Evolutionary conservation across 1,139 yeast genomes (phyloP).

Genomic region (Hansenula sp.): DNA sequence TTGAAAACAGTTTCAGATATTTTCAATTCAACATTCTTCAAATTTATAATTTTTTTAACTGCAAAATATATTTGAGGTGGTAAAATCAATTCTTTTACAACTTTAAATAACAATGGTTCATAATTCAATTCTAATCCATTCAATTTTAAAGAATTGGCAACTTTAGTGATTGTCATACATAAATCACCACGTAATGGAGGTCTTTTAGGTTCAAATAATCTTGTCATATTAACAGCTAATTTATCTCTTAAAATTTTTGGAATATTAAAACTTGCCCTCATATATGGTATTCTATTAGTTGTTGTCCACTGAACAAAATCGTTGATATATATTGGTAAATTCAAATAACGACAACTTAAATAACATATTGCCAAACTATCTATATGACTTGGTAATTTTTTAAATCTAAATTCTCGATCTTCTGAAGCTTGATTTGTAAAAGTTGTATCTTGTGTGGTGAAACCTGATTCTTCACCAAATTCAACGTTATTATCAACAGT

Average conservation of each 20-base stretch:
- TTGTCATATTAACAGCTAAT: conserved; percentile 27
- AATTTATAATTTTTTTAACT: conserved; percentile 7
- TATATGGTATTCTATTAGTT: conserved; percentile 35
- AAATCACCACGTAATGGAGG: conserved; percentile 31
- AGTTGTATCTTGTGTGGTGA: not conserved
- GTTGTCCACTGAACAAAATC: conserved; percentile 32
- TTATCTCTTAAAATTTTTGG: conserved; percentile 25
- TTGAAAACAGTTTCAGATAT: not conserved
- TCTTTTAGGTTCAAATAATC: conserved; percentile 27
- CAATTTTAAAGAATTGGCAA: conserved; percentile 5
- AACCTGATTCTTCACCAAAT: not conserved
- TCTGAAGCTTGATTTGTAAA: not conserved
- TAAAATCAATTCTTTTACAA: conserved; percentile 28
- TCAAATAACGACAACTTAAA: conserved; percentile 33
- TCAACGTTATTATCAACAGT: not conserved
- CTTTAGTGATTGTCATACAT: conserved; percentile 21
- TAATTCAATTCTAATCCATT: conserved; percentile 24
- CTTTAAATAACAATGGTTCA: conserved; percentile 33
- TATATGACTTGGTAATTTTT: conserved; percentile 17
- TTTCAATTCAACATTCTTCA: not conserved
- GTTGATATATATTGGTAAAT: conserved; percentile 35
- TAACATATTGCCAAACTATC: conserved; percentile 36
- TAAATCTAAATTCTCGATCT: not conserved
- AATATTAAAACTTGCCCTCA: conserved; percentile 30
- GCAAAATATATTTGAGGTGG: conserved; percentile 28